Conservation (phyloP, 139 green algal genomes). For the Marvania coccoides region DNA sequence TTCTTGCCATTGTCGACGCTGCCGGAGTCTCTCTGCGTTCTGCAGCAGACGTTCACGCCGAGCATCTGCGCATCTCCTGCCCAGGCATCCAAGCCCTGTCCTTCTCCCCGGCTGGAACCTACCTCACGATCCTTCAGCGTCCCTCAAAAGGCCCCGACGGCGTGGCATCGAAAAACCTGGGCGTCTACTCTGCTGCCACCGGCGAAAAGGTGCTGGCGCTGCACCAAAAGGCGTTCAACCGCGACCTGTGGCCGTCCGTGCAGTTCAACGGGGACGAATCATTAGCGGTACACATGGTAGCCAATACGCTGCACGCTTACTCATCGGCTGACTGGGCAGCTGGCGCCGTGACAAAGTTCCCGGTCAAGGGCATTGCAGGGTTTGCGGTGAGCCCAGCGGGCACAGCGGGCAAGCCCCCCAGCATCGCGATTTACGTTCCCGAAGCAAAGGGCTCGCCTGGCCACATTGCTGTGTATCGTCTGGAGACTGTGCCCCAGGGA, state of each 20-base stretch:
- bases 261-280: constrained; percentile 69
- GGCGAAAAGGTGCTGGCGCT: constrained; percentile 35
- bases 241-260: constrained; percentile 73
- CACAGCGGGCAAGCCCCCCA: not conserved
- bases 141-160: constrained; percentile 41
- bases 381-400: constrained; percentile 40
- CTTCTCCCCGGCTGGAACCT: constrained; percentile 34
- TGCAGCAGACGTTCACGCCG: not conserved
- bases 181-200: constrained; percentile 51
- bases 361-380: constrained; percentile 54
- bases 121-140: constrained; percentile 54
- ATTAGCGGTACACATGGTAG: constrained; percentile 54
- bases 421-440: constrained; percentile 52
- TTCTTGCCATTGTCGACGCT: constrained; percentile 12
- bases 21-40: constrained; percentile 23
- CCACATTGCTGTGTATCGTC: constrained; percentile 52
- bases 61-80: constrained; percentile 17
- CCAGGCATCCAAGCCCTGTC: constrained; percentile 27
- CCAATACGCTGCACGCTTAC: constrained; percentile 85
- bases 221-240: constrained; percentile 47
- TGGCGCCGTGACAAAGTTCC: constrained; percentile 39
- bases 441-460: constrained; percentile 72
- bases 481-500: not conserved
- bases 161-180: constrained; percentile 1
- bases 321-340: constrained; percentile 38